phyloP scores from a whole-genome alignment of 2,329 filamentous ascomycete species.

The Helicocarpus griseus region DNA sequence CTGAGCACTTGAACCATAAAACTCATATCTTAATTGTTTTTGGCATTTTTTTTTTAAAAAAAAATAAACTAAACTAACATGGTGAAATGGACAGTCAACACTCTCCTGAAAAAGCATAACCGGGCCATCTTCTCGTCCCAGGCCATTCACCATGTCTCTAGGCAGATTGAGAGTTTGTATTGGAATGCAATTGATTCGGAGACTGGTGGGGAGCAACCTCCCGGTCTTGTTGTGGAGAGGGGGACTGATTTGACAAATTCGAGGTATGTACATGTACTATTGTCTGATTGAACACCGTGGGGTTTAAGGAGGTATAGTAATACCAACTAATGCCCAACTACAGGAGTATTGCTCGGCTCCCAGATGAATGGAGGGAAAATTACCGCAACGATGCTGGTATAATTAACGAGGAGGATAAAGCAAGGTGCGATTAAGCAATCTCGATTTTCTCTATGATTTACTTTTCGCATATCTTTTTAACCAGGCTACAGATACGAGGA shows the following conservation, averaged over 20 bases:
- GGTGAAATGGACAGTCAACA: constrained; percentile 37
- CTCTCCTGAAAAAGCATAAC: constrained; percentile 42
- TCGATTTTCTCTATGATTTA: constrained; percentile 12
- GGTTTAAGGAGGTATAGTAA: not conserved
- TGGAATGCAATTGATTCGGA: constrained; percentile 40
- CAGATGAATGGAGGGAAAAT: constrained; percentile 25
- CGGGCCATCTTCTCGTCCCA: constrained; percentile 45
- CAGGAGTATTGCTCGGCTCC: constrained; percentile 32
- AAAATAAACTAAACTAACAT: not conserved
- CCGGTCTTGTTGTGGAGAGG: constrained; percentile 25
- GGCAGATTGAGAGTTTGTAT: constrained; percentile 47
- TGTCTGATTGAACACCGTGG: not conserved
- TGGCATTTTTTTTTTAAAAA: not conserved
- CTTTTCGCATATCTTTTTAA: not conserved
- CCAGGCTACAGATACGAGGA: constrained; percentile 24
- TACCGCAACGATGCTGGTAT: constrained; percentile 23
- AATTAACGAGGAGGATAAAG: constrained; percentile 20
- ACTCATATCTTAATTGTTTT: not conserved
- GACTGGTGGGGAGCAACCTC: constrained; percentile 14
- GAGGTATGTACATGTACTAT: constrained; percentile 20
- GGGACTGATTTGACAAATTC: constrained; percentile 31
- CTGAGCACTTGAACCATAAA: too few species aligned
- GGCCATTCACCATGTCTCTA: constrained; percentile 46
- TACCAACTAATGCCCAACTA: too few species aligned
- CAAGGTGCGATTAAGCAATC: constrained; percentile 21